Conservation (phyloP, 495 filamentous ascomycete species). For the Aspergillus steynii region DNA sequence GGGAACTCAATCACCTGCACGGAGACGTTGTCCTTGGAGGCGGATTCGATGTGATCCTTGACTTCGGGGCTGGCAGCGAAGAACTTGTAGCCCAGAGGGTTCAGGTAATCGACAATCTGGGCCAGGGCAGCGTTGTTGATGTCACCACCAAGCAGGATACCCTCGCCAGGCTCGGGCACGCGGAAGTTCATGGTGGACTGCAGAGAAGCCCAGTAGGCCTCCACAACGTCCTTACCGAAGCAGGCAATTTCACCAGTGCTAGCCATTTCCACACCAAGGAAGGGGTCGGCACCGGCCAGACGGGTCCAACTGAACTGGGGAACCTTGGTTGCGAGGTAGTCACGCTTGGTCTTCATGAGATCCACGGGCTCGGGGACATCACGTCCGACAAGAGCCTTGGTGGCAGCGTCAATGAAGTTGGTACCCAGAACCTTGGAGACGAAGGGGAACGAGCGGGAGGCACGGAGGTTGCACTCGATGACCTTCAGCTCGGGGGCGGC, state of each 20-base stretch:
- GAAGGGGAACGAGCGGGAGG: constrained; percentile 95
- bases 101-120: constrained; percentile 77
- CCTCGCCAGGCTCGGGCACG: constrained; percentile 87
- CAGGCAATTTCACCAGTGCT: constrained; percentile 97
- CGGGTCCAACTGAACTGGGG: constrained; percentile 99
- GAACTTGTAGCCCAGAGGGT: constrained; percentile 90
- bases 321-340: constrained; percentile 96
- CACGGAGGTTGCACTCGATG: constrained; percentile 97
- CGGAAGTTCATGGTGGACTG: constrained; percentile 99
- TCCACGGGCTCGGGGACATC: constrained; percentile 85
- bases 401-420: constrained; percentile 97
- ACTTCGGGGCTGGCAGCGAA: constrained; percentile 80
- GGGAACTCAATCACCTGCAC: constrained; percentile 98
- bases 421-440: constrained; percentile 99
- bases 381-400: constrained; percentile 94
- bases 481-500: constrained; percentile 97
- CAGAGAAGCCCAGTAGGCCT: constrained; percentile 95
- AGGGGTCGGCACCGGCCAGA: constrained; percentile 96
- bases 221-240: constrained; percentile 92
- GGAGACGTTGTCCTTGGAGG: constrained; percentile 59
- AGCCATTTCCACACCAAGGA: constrained; percentile 97
- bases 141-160: constrained; percentile 91
- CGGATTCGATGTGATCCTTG: constrained; percentile 77
- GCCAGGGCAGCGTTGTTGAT: constrained; percentile 63
- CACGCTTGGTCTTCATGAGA: constrained; percentile 81